phyloP scores from a whole-genome alignment of 306 rosid species.

The Oemleria cerasiformis region DNA sequence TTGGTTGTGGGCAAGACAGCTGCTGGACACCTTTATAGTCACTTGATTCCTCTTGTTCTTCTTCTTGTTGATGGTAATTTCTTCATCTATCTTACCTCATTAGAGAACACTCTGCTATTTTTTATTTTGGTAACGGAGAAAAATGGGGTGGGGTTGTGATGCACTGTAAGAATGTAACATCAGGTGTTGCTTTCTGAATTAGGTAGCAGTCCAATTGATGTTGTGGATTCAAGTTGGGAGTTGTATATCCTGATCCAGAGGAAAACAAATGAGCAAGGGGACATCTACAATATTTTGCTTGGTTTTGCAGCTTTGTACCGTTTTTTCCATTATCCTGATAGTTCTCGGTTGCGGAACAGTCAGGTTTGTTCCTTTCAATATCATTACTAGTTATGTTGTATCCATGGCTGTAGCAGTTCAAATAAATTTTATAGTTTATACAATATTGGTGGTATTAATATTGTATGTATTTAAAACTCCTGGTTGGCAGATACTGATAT shows the following conservation, averaged over 20 bases:
- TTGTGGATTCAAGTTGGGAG: slow-evolving; percentile 84
- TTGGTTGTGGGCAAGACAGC: slow-evolving; percentile 65
- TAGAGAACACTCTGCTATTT: not conserved
- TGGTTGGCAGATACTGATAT: slow-evolving; percentile 62
- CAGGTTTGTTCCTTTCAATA: slow-evolving; percentile 52
- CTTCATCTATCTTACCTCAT: not conserved
- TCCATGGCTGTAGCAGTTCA: not conserved
- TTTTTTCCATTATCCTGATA: slow-evolving; percentile 76
- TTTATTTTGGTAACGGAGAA: not conserved
- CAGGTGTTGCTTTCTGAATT: slow-evolving; percentile 13
- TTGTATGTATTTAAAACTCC: not conserved
- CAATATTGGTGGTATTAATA: not conserved
- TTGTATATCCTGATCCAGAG: slow-evolving; percentile 65
- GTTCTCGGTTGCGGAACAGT: slow-evolving; percentile 74
- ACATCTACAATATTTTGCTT: slow-evolving; percentile 42
- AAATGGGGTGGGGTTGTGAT: not conserved
- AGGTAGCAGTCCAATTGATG: slow-evolving; percentile 95
- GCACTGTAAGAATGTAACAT: not conserved
- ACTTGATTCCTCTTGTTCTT: slow-evolving; percentile 75
- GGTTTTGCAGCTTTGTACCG: slow-evolving; percentile 91
- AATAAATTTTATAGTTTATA: not conserved
- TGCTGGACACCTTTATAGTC: slow-evolving; percentile 79
- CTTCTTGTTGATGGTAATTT: slow-evolving; percentile 88
- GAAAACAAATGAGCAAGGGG: slow-evolving; percentile 51
- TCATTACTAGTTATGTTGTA: slow-evolving; percentile 4